These are phyloP conservation scores for Pinus tabuliformis DNA, from an alignment of 75 land plant species.

Conservation along the genomic window DNA sequence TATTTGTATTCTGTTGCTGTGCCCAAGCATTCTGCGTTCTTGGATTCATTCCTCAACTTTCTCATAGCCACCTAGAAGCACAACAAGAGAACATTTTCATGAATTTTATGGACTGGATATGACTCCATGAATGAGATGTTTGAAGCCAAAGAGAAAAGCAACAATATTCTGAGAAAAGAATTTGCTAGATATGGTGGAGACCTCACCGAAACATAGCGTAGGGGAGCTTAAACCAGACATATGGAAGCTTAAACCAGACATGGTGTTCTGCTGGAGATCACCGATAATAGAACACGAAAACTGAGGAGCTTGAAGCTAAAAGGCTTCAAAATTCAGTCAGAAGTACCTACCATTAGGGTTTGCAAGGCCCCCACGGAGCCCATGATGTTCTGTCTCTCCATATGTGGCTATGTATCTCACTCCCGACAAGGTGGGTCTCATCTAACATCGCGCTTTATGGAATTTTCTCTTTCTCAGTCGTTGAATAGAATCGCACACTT, in stretches of 20 bases:
- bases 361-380: background rate
- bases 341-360: background rate
- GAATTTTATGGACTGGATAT: too few relatives aligned
- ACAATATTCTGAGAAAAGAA: background rate
- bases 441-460: too few relatives aligned
- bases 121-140: background rate
- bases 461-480: too few relatives aligned
- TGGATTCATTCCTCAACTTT: too few relatives aligned
- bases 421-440: too few relatives aligned
- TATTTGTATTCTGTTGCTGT: too few relatives aligned
- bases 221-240: too few relatives aligned
- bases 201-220: background rate
- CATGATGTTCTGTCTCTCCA: slow-evolving; percentile 2
- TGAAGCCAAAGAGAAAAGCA: background rate
- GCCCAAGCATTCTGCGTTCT: too few relatives aligned
- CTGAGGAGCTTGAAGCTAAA: background rate
- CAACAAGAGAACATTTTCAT: too few relatives aligned
- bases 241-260: background rate
- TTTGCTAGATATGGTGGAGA: background rate
- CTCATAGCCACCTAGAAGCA: too few relatives aligned
- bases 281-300: background rate
- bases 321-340: background rate
- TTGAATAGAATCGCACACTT: too few relatives aligned
- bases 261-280: background rate
- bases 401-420: background rate